These are phyloP conservation scores for Globisporangium emineosum DNA, from an alignment of 352 stramenopile species.

Conservation along the genomic window DNA sequence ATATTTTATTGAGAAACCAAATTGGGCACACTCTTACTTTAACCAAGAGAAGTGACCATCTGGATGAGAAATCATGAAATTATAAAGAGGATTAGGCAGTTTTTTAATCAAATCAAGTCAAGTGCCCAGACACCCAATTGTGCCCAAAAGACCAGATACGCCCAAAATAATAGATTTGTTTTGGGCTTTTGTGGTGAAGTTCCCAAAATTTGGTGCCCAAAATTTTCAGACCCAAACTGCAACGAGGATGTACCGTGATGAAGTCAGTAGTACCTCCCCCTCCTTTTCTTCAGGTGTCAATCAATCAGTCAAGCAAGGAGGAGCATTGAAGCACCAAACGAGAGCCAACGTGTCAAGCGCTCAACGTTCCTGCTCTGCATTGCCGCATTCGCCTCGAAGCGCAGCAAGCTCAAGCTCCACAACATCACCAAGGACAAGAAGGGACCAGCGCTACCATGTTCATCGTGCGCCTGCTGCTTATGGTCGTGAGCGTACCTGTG, in stretches of 20 bases:
- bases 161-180: too few species aligned
- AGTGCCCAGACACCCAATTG: too few species aligned
- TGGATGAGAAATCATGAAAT: too few species aligned
- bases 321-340: not conserved
- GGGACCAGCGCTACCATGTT: conserved; percentile 3
- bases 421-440: not conserved
- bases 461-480: conserved; percentile 12
- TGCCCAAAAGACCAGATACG: too few species aligned
- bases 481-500: conserved; percentile 14
- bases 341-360: not conserved
- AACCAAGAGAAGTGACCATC: too few species aligned
- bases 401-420: not conserved
- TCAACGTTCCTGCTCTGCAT: not conserved
- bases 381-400: not conserved
- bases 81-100: too few species aligned
- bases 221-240: conserved; percentile 1
- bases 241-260: not conserved
- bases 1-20: too few species aligned
- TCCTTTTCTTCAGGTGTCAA: not conserved
- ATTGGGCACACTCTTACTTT: too few species aligned
- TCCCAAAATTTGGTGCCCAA: not conserved
- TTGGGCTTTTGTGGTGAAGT: too few species aligned
- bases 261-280: not conserved
- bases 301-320: not conserved
- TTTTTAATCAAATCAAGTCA: too few species aligned